Evolutionary conservation across 768 basidiomycete species (phyloP).

Genomic region (Xerocomellus amylosporus): DNA sequence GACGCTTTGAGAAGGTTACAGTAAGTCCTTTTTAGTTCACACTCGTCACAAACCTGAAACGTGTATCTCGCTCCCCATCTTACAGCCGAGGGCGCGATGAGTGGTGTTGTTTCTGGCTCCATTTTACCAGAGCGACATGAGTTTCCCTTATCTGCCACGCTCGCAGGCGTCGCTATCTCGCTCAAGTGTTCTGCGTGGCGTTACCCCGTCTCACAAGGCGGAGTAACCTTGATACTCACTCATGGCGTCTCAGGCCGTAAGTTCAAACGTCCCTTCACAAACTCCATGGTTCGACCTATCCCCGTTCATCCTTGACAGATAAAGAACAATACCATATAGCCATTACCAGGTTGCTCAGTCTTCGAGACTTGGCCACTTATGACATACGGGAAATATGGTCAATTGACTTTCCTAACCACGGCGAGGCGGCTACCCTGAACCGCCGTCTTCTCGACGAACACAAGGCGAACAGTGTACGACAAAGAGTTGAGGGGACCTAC

Average conservation of each 20-base stretch:
- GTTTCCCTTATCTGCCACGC: slow-evolving; percentile 14
- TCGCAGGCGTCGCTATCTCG: slow-evolving; percentile 11
- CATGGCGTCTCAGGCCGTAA: slow-evolving; percentile 30
- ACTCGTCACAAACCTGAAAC: no score
- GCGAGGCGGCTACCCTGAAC: slow-evolving; percentile 34
- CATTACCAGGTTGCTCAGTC: slow-evolving; percentile 18
- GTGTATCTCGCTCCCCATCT: no score
- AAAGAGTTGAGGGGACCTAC: slow-evolving; percentile 14
- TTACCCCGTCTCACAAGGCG: slow-evolving; percentile 24
- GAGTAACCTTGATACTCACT: slow-evolving; percentile 26
- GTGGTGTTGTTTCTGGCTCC: neutral
- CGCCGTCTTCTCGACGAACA: slow-evolving; percentile 24
- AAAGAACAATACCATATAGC: slow-evolving; percentile 30
- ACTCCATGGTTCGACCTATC: neutral
- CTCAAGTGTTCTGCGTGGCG: slow-evolving; percentile 25
- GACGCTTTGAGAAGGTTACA: no score
- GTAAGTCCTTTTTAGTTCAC: no score
- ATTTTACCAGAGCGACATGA: slow-evolving; percentile 19
- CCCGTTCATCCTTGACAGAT: slow-evolving; percentile 7
- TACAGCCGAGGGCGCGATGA: neutral
- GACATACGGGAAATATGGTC: slow-evolving; percentile 34
- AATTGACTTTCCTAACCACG: slow-evolving; percentile 37
- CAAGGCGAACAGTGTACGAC: slow-evolving; percentile 12
- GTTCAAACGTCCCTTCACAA: neutral
- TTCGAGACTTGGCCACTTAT: slow-evolving; percentile 9